phyloP scores from a whole-genome alignment of 2,329 filamentous ascomycete species.

The Exophiala lecanii-corni region DNA sequence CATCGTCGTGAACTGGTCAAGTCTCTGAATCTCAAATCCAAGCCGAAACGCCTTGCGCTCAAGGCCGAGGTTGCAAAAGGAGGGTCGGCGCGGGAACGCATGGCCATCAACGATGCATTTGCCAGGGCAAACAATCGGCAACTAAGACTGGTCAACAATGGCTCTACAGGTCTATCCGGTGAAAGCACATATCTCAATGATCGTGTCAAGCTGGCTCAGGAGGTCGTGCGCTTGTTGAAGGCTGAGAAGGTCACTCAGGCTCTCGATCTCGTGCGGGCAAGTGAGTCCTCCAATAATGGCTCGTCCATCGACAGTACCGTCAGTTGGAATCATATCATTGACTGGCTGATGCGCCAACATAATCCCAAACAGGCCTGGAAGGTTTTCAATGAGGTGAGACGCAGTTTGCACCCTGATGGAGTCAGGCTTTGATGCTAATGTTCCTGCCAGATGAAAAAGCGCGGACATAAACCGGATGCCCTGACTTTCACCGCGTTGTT shows the following conservation, averaged over 20 bases:
- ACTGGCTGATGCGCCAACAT: slow-evolving; percentile 60
- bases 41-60: slow-evolving; percentile 7
- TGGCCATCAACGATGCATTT: slow-evolving; percentile 10
- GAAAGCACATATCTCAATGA: slow-evolving; percentile 43
- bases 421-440: no score
- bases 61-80: slow-evolving; percentile 5
- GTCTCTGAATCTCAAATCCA: background rate
- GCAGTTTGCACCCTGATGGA: background rate
- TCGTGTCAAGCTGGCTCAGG: slow-evolving; percentile 65
- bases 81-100: background rate
- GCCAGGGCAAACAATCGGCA: slow-evolving; percentile 22
- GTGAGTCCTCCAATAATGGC: slow-evolving; percentile 15
- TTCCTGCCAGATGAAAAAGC: slow-evolving; percentile 79
- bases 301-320: slow-evolving; percentile 60
- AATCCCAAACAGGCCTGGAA: slow-evolving; percentile 64
- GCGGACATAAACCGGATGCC: slow-evolving; percentile 71
- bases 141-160: slow-evolving; percentile 7
- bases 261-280: slow-evolving; percentile 56
- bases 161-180: slow-evolving; percentile 8
- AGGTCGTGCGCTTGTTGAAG: slow-evolving; percentile 51
- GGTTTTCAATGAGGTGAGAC: slow-evolving; percentile 76
- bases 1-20: slow-evolving; percentile 18
- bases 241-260: slow-evolving; percentile 60
- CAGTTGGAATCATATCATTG: slow-evolving; percentile 83
- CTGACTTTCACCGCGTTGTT: slow-evolving; percentile 83